A percentile compares a stretch with the other conserved stretches of the same genome.
Conservation (phyloP, 1,139 yeast genomes). For the Protomyces macrosporus region DNA sequence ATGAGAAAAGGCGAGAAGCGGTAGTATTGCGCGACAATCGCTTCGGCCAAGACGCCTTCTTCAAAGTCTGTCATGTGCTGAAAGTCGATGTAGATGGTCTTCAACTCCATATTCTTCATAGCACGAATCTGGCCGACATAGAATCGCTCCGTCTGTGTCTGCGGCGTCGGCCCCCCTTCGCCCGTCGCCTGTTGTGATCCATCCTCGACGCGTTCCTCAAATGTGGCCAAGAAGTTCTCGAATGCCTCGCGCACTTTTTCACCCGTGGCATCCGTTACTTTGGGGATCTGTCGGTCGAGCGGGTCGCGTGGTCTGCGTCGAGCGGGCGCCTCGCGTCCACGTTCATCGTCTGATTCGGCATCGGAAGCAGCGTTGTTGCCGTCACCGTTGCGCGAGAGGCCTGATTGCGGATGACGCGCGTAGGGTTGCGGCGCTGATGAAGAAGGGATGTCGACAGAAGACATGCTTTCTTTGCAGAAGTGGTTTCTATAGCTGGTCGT, state of each 20-base stretch:
- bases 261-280: conserved; percentile 85
- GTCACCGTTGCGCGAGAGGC: background rate
- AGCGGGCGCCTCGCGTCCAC: conserved; percentile 27
- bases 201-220: conserved; percentile 31
- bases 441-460: conserved; percentile 14
- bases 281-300: conserved; percentile 52
- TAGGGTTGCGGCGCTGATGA: conserved; percentile 20
- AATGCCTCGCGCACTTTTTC: conserved; percentile 90
- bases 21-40: conserved; percentile 84
- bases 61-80: conserved; percentile 69
- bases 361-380: conserved; percentile 8
- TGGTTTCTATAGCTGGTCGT: background rate
- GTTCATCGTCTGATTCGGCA: conserved; percentile 27
- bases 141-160: conserved; percentile 36
- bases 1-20: conserved; percentile 82
- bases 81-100: conserved; percentile 80
- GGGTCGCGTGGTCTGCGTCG: conserved; percentile 29
- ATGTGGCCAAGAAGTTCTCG: conserved; percentile 70
- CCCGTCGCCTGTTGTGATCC: conserved; percentile 31
- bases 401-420: conserved; percentile 11
- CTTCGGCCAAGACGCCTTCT: conserved; percentile 83
- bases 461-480: background rate
- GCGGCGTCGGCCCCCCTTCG: background rate
- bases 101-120: conserved; percentile 68
- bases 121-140: conserved; percentile 78